Conservation (phyloP, 768 basidiomycete genomes). For the Mycena metata region DNA sequence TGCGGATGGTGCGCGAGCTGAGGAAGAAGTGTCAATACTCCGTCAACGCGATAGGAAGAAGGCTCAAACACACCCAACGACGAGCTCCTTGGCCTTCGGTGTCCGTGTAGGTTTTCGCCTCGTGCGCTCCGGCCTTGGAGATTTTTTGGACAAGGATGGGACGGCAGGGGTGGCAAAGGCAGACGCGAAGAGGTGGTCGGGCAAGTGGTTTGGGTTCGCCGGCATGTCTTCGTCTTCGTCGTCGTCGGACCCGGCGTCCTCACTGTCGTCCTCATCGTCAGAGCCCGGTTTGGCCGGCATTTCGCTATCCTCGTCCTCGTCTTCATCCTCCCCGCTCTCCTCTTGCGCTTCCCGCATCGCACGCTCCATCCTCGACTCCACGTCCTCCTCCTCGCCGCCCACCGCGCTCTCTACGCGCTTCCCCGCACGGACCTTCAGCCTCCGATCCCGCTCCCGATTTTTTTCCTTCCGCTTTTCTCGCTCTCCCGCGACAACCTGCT, state of each 20-base stretch:
- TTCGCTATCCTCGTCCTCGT: conserved; percentile 31
- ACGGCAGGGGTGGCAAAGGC: conserved; percentile 59
- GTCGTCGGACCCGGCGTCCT: conserved; percentile 39
- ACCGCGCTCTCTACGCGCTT: conserved; percentile 43
- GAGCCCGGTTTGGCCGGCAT: conserved; percentile 46
- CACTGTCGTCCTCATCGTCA: conserved; percentile 46
- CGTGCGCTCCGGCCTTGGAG: conserved; percentile 40
- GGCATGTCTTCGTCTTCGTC: conserved; percentile 38
- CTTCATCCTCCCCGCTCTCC: conserved; percentile 42
- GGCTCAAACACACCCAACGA: conserved; percentile 64
- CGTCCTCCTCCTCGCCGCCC: conserved; percentile 33
- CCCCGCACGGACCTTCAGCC: conserved; percentile 60
- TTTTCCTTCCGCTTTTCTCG: conserved; percentile 57
- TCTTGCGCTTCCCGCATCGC: conserved; percentile 58
- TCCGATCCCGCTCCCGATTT: conserved; percentile 63
- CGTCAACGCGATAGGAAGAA: not conserved
- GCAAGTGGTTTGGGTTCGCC: conserved; percentile 64
- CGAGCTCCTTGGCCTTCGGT: conserved; percentile 59
- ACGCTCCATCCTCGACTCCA: conserved; percentile 51
- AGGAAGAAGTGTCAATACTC: conserved; percentile 18
- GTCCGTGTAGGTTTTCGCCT: conserved; percentile 48
- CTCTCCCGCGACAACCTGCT: conserved; percentile 52
- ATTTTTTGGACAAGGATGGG: conserved; percentile 39
- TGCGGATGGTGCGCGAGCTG: conserved; percentile 69
- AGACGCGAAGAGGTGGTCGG: conserved; percentile 73